A percentile compares a stretch with the other conserved stretches of the same genome.
These are phyloP conservation scores for Xenoacremonium recifei DNA, from an alignment of 2,329 filamentous ascomycete genomes.

Conservation along the genomic window DNA sequence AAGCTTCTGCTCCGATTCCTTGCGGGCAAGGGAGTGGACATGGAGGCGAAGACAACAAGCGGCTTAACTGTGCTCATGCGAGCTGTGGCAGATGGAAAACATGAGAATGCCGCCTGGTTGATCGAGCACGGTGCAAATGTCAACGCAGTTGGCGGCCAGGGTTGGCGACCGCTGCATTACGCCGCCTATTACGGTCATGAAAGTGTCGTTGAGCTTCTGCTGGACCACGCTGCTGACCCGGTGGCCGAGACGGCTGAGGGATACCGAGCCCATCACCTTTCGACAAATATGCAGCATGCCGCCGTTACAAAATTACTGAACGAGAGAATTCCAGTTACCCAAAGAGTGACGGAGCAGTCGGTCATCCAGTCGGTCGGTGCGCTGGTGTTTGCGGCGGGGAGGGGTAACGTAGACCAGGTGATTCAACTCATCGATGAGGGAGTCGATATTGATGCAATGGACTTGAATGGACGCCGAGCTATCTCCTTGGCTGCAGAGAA, in stretches of 20 bases:
- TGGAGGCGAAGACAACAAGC: neutral
- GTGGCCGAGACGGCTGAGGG: too few species aligned
- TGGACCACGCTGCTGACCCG: conserved; percentile 4
- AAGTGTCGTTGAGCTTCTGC: neutral
- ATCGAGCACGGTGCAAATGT: conserved; percentile 2
- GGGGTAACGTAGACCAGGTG: neutral
- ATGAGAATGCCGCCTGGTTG: neutral
- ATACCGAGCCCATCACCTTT: neutral
- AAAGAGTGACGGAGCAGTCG: neutral
- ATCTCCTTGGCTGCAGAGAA: conserved; percentile 3
- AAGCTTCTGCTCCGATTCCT: neutral
- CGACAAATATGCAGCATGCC: neutral
- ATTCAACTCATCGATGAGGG: neutral
- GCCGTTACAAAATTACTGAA: neutral
- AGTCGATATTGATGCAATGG: conserved; percentile 1
- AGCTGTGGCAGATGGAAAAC: conserved; percentile 1
- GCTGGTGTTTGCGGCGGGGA: neutral
- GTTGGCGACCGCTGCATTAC: neutral
- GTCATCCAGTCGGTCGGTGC: neutral
- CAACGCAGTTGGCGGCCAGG: neutral
- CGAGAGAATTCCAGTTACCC: neutral
- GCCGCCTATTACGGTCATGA: neutral
- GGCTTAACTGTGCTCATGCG: conserved; percentile 1
- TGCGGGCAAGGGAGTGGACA: neutral
- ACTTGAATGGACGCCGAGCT: conserved; percentile 1